Base-by-base conservation (phyloP, 2,329 filamentous ascomycete species). In the Monilinia vaccinii-corymbosi region DNA sequence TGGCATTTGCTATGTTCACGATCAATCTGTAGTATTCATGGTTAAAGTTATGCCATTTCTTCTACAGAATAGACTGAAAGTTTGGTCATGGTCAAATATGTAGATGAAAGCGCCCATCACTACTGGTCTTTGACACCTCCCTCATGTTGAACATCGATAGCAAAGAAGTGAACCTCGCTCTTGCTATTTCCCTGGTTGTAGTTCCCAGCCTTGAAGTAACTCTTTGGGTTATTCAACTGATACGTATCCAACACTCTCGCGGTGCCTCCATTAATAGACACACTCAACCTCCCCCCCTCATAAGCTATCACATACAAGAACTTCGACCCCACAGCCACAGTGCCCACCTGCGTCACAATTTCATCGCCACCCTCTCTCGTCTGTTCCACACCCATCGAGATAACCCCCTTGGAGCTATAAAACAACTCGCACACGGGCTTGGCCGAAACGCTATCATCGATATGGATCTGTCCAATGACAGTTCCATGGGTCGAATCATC, bases 341-440 rank as follows among this genome's bases (percentile, higher is more conserved):
- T 70, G 25, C 66, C 73, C 13, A 76, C 65, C 18, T 65, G 38
- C 0, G 67, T 73, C 47, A 71, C 66, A 44, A 70, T 62, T 57
- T 73, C 70, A 55, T 66, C 65, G 14, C 73, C 72, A 52, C 64
- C 71, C 36, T 64, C 64, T 46, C 66, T 66, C 14, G 72, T 73
- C 62, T 72, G 70, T 56, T 74, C 71, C n/a, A 77, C 74, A 2
- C 75, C 75, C 60, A 76, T 71, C 1, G 65, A 68, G 23, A 77
- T 59, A 1, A 66, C 67, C 6, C 75, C 75, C 2, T 63, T 65
- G 9, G 65, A 60, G 52, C 71, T 73, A 61, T 73, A 73, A 65
- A 73, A 77, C 18, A 77, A 65, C 62, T 77, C 75, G 18, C 68
- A 71, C 14, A 76, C 69, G 1, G 75, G 75, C 64, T 76, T 76